Evolutionary conservation across 78 protist genomes (phyloP), one percentile per base, ranked within the genome.

Genomic region (Cavenderia fasciculata): DNA sequence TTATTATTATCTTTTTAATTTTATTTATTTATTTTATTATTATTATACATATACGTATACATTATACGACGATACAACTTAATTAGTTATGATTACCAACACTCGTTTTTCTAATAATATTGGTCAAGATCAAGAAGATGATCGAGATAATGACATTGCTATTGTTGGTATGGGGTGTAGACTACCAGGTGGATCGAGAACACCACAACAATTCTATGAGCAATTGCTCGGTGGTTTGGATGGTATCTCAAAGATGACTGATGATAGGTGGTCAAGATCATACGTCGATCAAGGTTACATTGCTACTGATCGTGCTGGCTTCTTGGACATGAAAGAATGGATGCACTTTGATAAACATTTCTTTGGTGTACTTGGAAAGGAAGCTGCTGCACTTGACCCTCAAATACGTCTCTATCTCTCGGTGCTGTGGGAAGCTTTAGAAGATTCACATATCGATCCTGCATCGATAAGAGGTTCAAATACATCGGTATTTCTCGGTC

Each of bases 81-180:
- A n/a, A n/a, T n/a, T n/a, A n/a, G n/a, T n/a, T n/a, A n/a, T n/a
- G n/a, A n/a, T n/a, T n/a, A n/a, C n/a, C n/a, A n/a, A n/a, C n/a
- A n/a, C n/a, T n/a, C n/a, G n/a, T n/a, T n/a, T n/a, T n/a, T n/a
- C n/a, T n/a, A n/a, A n/a, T n/a, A n/a, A n/a, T n/a, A n/a, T n/a
- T n/a, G n/a, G n/a, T n/a, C n/a, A n/a, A n/a, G n/a, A n/a, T n/a
- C n/a, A n/a, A n/a, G n/a, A 4, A 11, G 4, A 59, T 59, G 33
- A 12, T 5, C 8, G 1, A 18, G 8, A 31, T 27, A 33, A 40
- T 14, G 77, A 46, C 31, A 33, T 70, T 49, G 77, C 77, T 21
- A 51, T 70, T 16, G 19, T 70, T 2, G 76, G 76, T 49, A 36
- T 70, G 27, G 77, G 77, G 27, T 29, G 23, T 47, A 36, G 77